Evolutionary conservation across 345 rosid genomes (phyloP).

Genomic region (Pistacia integerrima): DNA sequence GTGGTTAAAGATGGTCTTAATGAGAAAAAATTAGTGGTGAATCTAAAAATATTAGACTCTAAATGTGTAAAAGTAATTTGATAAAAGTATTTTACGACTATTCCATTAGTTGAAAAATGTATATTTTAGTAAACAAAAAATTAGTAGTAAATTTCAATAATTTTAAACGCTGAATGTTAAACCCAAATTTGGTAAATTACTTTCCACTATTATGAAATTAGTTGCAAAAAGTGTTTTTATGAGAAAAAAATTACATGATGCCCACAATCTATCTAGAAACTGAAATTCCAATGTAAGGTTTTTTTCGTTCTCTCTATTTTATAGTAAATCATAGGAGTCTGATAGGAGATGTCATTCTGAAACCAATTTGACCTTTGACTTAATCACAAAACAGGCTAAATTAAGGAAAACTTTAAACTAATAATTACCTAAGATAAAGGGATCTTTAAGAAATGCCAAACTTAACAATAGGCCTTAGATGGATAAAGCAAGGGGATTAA

Average conservation of each 20-base stretch:
- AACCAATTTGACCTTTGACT: neutral
- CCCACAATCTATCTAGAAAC: neutral
- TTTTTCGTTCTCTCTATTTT: neutral
- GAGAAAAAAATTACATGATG: too few relatives aligned
- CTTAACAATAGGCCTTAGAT: slow-evolving; percentile 3
- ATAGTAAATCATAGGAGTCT: neutral
- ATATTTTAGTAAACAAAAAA: too few relatives aligned
- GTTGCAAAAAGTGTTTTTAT: neutral
- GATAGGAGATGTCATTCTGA: neutral
- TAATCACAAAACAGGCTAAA: neutral
- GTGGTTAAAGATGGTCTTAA: too few relatives aligned
- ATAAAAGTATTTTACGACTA: too few relatives aligned
- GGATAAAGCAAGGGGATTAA: neutral
- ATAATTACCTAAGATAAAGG: neutral
- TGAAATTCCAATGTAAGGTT: neutral
- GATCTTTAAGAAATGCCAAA: neutral
- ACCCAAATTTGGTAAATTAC: too few relatives aligned
- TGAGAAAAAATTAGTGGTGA: too few relatives aligned
- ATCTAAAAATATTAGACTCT: too few relatives aligned
- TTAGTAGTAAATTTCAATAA: too few relatives aligned
- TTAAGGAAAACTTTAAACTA: neutral
- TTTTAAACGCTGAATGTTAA: too few relatives aligned
- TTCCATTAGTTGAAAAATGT: too few relatives aligned
- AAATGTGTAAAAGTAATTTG: too few relatives aligned
- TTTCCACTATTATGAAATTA: neutral